Evolutionary conservation across 306 rosid species (phyloP), one percentile per base, ranked within the genome.

Genomic region (Quillaja saponaria): DNA sequence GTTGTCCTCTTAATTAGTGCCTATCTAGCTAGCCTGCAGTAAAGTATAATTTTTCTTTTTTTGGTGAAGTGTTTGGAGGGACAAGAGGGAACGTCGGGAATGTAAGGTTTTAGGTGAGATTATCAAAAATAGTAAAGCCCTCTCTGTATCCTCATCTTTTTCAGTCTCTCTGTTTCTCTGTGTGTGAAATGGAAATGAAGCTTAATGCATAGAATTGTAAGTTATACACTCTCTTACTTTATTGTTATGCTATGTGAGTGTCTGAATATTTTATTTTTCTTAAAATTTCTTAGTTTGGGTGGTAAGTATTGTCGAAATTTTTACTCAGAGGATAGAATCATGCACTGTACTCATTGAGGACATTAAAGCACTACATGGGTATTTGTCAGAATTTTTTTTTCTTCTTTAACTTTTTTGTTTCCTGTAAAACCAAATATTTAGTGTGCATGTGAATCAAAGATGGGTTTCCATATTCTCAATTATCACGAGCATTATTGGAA

Each of bases 101-200:
- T 84, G 84, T 72, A 81, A 79, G 74, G 77, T 57, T 71, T 69
- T 52, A 47, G 74, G 72, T 73, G 79, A 51, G 68, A 73, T 71
- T 74, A 56, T 58, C 76, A 68, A 81, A 79, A 76, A 42, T 33
- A 61, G 39, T 44, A 12, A 37, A 31, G 38, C 40, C 50, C 13
- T n/a, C n/a, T n/a, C n/a, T n/a, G n/a, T n/a, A n/a, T n/a, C n/a
- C n/a, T n/a, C n/a, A n/a, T 9, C 14, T n/a, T 5, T 34, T 14
- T 1, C 10, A n/a, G 10, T 13, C 20, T 3, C 62, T 34, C 10
- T 8, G n/a, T 38, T 10, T 42, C 38, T 19, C 34, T 12, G 12
- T 40, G 55, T 67, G 47, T 31, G 31, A 28, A 17, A 13, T 13
- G 8, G 55, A 38, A 18, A 0, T 19, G 10, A 47, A 17, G 33